Conservation (phyloP, 371 early-diverging fungal genomes). For the Rhizopus stolonifer region DNA sequence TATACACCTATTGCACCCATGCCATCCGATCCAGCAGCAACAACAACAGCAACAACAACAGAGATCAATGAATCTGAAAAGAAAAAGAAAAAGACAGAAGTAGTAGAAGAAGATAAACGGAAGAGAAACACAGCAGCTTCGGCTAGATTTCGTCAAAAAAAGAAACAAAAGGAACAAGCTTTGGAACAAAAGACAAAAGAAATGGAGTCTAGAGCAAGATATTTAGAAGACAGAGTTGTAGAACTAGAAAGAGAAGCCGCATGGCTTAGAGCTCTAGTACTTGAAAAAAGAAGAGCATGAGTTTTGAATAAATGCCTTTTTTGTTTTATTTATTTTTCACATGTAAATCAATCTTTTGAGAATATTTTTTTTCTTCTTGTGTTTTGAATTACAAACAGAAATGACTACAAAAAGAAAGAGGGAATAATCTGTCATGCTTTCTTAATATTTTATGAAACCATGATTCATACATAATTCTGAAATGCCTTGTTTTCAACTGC, state of each 20-base stretch:
- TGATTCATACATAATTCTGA: too few species aligned
- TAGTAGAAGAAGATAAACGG: slow-evolving; percentile 77
- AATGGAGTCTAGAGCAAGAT: slow-evolving; percentile 69
- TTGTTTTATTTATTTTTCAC: too few species aligned
- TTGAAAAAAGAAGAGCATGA: slow-evolving; percentile 70
- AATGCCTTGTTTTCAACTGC: too few species aligned
- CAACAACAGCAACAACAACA: slow-evolving; percentile 1
- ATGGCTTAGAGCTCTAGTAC: slow-evolving; percentile 82
- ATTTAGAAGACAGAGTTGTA: slow-evolving; percentile 64
- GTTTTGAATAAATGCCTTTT: too few species aligned
- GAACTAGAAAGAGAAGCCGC: slow-evolving; percentile 87
- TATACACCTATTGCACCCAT: slow-evolving; percentile 25
- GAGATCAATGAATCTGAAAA: slow-evolving; percentile 9
- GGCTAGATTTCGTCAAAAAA: slow-evolving; percentile 90
- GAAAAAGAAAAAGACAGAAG: background rate
- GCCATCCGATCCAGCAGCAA: slow-evolving; percentile 3
- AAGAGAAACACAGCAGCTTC: slow-evolving; percentile 91
- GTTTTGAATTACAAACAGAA: too few species aligned
- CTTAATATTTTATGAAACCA: too few species aligned
- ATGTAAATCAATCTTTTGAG: too few species aligned
- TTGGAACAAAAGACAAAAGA: slow-evolving; percentile 76
- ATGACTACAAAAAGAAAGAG: too few species aligned
- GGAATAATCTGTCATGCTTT: too few species aligned
- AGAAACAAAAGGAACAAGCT: slow-evolving; percentile 80
- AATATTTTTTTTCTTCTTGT: too few species aligned